Conservation (phyloP, 208 protist species). For the Crithidia sp. region DNA sequence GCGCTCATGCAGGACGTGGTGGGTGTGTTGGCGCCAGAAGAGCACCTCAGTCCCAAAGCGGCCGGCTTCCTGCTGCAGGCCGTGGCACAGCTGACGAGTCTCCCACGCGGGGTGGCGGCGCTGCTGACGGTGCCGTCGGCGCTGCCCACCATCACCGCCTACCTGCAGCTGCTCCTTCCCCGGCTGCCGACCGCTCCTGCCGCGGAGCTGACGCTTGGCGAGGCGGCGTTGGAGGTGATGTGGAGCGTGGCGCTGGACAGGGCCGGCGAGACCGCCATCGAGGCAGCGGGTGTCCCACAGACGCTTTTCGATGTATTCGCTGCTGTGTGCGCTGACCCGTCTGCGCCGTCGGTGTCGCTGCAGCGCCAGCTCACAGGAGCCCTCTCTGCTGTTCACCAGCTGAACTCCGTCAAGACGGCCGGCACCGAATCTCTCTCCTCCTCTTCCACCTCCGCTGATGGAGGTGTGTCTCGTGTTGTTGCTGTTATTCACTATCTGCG, state of each 20-base stretch:
- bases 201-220: constrained; percentile 5
- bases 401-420: constrained; percentile 65
- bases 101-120: constrained; percentile 27
- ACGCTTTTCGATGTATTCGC: constrained; percentile 58
- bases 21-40: constrained; percentile 14
- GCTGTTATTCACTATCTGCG: constrained; percentile 58
- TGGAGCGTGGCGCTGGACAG: constrained; percentile 70
- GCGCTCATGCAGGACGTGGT: constrained; percentile 23
- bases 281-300: constrained; percentile 39
- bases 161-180: neutral
- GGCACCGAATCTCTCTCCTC: constrained; percentile 31
- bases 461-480: constrained; percentile 31
- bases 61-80: constrained; percentile 24
- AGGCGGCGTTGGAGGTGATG: constrained; percentile 42
- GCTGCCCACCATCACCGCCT: constrained; percentile 7
- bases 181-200: neutral
- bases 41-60: neutral
- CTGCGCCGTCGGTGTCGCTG: constrained; percentile 26
- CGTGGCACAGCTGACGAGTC: constrained; percentile 30
- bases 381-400: constrained; percentile 71
- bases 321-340: constrained; percentile 12
- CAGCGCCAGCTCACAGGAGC: constrained; percentile 75
- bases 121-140: constrained; percentile 5
- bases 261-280: constrained; percentile 49
- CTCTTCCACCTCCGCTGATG: neutral